phyloP scores from a whole-genome alignment of 306 rosid species.

The Vigna mungo region DNA sequence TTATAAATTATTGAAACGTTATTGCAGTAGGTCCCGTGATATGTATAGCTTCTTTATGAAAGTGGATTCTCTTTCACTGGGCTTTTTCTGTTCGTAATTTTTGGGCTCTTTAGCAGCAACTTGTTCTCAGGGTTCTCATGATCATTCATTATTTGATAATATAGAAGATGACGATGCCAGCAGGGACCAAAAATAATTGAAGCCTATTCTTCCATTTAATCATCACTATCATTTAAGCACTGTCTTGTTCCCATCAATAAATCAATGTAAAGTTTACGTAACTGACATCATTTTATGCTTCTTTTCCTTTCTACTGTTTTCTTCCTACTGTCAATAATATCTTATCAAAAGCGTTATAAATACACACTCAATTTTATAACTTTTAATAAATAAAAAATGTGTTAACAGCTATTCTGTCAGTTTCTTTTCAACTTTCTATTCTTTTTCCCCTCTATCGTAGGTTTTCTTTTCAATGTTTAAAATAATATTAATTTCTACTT shows the following conservation, averaged over 20 bases:
- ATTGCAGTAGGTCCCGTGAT: slow-evolving; percentile 3
- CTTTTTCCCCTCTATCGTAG: too few species aligned
- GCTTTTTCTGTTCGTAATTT: neutral
- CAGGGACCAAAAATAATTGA: neutral
- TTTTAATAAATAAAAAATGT: too few species aligned
- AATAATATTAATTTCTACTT: too few species aligned
- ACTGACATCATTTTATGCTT: too few species aligned
- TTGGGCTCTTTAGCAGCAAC: neutral
- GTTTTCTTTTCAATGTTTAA: too few species aligned
- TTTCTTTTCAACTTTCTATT: too few species aligned
- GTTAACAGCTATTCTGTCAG: too few species aligned
- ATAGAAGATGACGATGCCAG: neutral
- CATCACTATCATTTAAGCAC: neutral
- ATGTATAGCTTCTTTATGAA: neutral
- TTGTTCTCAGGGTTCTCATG: neutral
- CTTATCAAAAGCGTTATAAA: too few species aligned
- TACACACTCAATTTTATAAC: too few species aligned
- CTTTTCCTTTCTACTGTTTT: too few species aligned
- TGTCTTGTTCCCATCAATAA: neutral
- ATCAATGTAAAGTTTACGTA: neutral
- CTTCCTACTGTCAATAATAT: too few species aligned
- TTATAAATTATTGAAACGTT: neutral
- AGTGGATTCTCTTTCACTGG: slow-evolving; percentile 4
- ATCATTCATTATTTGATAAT: neutral
- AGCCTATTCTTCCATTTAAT: neutral